Evolutionary conservation across 2,329 filamentous ascomycete genomes (phyloP).

Genomic region (Paraphaeosphaeria sporulosa): DNA sequence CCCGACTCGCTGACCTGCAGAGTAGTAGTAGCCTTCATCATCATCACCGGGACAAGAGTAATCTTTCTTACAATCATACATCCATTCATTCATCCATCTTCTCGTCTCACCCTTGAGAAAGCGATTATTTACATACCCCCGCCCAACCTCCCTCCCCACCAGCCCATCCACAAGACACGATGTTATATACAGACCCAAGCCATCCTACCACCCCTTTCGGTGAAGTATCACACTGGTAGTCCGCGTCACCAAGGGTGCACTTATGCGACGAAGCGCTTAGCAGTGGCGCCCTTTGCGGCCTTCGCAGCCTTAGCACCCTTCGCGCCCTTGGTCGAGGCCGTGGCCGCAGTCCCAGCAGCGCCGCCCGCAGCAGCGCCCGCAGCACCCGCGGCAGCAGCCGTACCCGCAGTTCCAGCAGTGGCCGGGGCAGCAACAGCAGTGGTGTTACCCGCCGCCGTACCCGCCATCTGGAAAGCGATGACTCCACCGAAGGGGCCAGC

Average conservation of each 20-base stretch:
- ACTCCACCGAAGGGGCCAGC: constrained; percentile 32
- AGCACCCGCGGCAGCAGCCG: background rate
- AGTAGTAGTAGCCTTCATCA: too few species aligned
- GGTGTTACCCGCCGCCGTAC: constrained; percentile 10
- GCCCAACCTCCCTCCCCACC: background rate
- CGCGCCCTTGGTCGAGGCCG: background rate
- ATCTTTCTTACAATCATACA: too few species aligned
- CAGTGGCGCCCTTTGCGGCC: constrained; percentile 6
- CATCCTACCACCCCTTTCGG: background rate
- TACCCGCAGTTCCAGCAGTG: background rate
- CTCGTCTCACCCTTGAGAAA: too few species aligned
- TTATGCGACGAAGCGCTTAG: constrained; percentile 12
- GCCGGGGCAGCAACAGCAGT: background rate
- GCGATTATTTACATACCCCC: too few species aligned
- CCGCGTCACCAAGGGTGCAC: background rate
- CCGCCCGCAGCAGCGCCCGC: too few species aligned
- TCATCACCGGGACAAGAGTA: too few species aligned
- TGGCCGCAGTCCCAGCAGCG: background rate
- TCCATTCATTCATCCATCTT: too few species aligned
- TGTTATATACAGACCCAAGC: background rate
- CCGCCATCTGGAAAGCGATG: constrained; percentile 29
- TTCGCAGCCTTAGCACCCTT: background rate
- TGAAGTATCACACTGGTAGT: background rate
- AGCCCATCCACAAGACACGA: background rate
- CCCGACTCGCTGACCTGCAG: too few species aligned